Conservation (phyloP, 2,329 filamentous ascomycete genomes). For the Phialophora chinensis region DNA sequence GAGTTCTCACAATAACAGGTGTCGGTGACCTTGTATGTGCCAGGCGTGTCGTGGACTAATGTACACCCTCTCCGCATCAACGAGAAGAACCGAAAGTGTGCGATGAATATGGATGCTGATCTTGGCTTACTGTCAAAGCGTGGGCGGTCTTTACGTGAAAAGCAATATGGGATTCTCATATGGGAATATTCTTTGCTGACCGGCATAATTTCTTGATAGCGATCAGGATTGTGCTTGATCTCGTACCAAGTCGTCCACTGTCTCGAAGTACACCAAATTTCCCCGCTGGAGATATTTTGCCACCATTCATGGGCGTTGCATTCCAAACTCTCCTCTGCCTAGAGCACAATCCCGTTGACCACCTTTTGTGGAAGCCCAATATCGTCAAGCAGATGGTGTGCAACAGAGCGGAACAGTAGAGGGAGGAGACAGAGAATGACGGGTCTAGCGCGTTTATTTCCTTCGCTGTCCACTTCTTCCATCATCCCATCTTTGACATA, state of each 20-base stretch:
- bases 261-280: background rate
- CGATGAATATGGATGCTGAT: background rate
- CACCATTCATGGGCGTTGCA: background rate
- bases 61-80: too few relatives aligned
- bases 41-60: too few relatives aligned
- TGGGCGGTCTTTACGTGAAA: background rate
- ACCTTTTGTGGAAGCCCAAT: background rate
- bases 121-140: background rate
- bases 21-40: too few relatives aligned
- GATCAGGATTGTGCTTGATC: background rate
- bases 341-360: background rate
- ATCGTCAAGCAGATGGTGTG: background rate
- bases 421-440: slow-evolving; percentile 3
- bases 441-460: background rate
- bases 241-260: background rate
- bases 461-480: background rate
- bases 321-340: background rate
- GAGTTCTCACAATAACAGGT: too few relatives aligned
- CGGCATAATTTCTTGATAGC: background rate
- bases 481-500: background rate
- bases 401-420: background rate
- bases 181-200: background rate
- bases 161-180: background rate
- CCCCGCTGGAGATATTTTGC: background rate
- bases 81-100: background rate